Conservation (phyloP, 192 early-diverging fungal genomes). For the Geranomyces michiganensis region DNA sequence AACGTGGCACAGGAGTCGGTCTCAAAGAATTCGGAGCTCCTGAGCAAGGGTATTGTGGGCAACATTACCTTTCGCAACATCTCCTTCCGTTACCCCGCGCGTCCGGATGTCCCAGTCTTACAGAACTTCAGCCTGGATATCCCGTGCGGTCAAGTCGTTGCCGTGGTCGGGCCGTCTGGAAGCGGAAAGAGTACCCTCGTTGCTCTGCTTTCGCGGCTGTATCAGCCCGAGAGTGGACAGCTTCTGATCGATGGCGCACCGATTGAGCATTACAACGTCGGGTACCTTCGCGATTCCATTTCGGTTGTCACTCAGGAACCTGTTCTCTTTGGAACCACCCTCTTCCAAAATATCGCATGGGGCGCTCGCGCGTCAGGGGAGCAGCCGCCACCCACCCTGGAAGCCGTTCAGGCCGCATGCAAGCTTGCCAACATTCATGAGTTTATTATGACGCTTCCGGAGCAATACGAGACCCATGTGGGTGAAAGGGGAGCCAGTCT, state of each 20-base stretch:
- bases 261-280: conserved; percentile 52
- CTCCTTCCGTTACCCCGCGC: conserved; percentile 82
- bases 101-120: conserved; percentile 81
- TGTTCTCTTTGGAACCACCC: conserved; percentile 63
- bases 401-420: conserved; percentile 4
- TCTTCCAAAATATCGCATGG: conserved; percentile 44
- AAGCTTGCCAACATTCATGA: conserved; percentile 35
- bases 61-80: conserved; percentile 65
- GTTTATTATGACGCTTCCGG: conserved; percentile 30
- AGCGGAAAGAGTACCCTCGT: conserved; percentile 85
- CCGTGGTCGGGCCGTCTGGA: conserved; percentile 87
- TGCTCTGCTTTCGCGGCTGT: conserved; percentile 83
- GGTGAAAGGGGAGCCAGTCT: conserved; percentile 34
- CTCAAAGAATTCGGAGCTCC: conserved; percentile 13
- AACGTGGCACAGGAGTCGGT: conserved; percentile 41
- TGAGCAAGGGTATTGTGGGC: conserved; percentile 8
- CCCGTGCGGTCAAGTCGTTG: conserved; percentile 80
- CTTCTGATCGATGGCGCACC: conserved; percentile 54
- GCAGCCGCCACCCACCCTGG: conserved; percentile 23
- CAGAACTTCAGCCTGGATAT: conserved; percentile 72
- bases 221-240: conserved; percentile 69
- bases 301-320: conserved; percentile 84
- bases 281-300: conserved; percentile 61
- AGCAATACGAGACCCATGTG: conserved; percentile 37
- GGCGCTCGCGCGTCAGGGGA: conserved; percentile 8